These are phyloP conservation scores for Linaria vulgaris DNA, from an alignment of 257 asterid genomes.

Conservation along the genomic window DNA sequence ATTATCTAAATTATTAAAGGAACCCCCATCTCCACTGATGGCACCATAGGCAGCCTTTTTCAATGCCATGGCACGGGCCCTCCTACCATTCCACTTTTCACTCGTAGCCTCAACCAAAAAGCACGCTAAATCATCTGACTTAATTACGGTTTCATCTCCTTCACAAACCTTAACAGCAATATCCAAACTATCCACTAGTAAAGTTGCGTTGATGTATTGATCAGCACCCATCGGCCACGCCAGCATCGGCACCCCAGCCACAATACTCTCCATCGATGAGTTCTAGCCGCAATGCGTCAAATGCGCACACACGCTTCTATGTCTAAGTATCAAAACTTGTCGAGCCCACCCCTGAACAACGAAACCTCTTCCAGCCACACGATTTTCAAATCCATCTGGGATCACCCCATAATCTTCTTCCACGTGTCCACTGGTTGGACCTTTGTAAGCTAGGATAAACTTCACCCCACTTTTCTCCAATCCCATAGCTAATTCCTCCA, in stretches of 20 bases:
- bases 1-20: conserved; percentile 42
- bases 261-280: conserved; percentile 50
- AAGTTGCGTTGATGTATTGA: conserved; percentile 53
- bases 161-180: conserved; percentile 61
- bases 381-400: conserved; percentile 66
- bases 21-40: conserved; percentile 48
- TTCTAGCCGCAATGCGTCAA: conserved; percentile 86
- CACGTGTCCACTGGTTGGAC: conserved; percentile 54
- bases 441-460: conserved; percentile 50
- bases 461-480: conserved; percentile 57
- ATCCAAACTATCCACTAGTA: conserved; percentile 56
- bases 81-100: conserved; percentile 36
- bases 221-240: conserved; percentile 92
- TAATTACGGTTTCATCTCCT: conserved; percentile 48
- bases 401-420: conserved; percentile 39
- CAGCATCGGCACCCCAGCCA: conserved; percentile 62
- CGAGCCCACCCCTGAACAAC: conserved; percentile 80
- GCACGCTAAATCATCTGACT: conserved; percentile 37
- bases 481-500: conserved; percentile 44
- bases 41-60: conserved; percentile 53
- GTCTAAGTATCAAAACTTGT: conserved; percentile 57
- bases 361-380: conserved; percentile 57
- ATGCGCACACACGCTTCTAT: conserved; percentile 39
- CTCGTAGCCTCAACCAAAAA: conserved; percentile 28
- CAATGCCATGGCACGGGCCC: conserved; percentile 36